phyloP scores from a whole-genome alignment of 176 grass and related monocot species.

The Juncus inflexus region DNA sequence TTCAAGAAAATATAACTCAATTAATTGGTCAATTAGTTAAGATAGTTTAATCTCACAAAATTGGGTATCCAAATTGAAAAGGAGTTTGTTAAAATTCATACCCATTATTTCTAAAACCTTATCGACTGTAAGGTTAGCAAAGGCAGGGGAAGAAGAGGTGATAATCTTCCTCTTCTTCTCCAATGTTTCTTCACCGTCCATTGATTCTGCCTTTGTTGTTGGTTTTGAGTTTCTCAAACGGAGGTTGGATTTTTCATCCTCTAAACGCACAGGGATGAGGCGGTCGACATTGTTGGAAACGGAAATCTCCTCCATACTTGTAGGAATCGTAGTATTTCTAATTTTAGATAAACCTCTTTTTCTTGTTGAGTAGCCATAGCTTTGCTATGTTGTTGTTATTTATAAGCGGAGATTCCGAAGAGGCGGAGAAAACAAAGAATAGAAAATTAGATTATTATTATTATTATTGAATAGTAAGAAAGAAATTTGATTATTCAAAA shows the following conservation, averaged over 20 bases:
- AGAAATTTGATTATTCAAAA: background rate
- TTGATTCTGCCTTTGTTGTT: background rate
- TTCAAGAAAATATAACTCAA: too few species aligned
- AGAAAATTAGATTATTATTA: too few species aligned
- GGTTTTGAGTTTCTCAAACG: background rate
- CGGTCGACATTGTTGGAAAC: constrained; percentile 14
- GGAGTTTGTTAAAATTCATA: background rate
- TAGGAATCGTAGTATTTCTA: too few species aligned
- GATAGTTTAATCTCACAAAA: too few species aligned
- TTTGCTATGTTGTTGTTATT: background rate
- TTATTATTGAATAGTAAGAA: background rate
- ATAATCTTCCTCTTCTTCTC: background rate
- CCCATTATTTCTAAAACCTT: background rate
- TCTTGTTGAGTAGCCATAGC: constrained; percentile 13
- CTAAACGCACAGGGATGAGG: constrained; percentile 18
- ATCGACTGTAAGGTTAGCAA: background rate
- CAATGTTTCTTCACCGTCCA: background rate
- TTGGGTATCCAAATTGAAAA: too few species aligned
- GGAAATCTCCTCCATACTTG: constrained; percentile 16
- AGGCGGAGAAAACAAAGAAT: too few species aligned
- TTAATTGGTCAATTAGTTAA: too few species aligned
- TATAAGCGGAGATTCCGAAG: background rate
- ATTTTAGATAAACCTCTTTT: background rate
- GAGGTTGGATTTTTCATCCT: background rate
- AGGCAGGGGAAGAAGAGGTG: background rate